Percentiles rank a stretch among this genome's conserved stretches.
Conservation (phyloP, 2,329 filamentous ascomycete genomes). For the Neonectria faginata region DNA sequence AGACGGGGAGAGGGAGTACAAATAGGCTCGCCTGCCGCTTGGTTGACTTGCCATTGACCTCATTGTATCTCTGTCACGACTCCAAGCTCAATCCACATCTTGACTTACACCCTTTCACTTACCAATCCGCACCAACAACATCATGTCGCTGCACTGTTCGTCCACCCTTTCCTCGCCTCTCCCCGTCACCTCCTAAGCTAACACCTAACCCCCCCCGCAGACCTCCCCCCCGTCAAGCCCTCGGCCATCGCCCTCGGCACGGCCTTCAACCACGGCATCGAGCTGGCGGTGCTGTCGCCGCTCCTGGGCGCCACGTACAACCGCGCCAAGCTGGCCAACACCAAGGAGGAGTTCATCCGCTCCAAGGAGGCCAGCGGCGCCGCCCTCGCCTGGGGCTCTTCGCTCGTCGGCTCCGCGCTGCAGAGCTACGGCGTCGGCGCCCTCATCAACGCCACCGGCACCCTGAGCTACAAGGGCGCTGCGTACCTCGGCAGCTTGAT, state of each 20-base stretch:
- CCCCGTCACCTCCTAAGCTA: background rate
- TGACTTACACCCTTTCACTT: conserved; percentile 13
- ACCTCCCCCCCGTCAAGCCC: conserved; percentile 86
- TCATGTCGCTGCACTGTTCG: conserved; percentile 72
- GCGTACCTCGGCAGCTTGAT: conserved; percentile 92
- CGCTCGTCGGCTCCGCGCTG: conserved; percentile 86
- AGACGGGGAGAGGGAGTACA: conserved; percentile 36
- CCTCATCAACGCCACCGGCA: conserved; percentile 93
- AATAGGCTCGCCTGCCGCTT: conserved; percentile 37
- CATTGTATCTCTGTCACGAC: conserved; percentile 24
- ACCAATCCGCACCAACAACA: conserved; percentile 39
- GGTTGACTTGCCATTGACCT: conserved; percentile 1
- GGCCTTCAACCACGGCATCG: conserved; percentile 92
- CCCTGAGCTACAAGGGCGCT: conserved; percentile 95
- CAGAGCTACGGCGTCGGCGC: conserved; percentile 92
- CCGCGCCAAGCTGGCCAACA: conserved; percentile 89
- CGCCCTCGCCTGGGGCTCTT: conserved; percentile 90
- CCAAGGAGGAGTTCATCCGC: conserved; percentile 95
- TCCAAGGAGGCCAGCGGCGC: conserved; percentile 92
- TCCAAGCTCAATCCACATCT: conserved; percentile 8
- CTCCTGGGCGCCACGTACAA: conserved; percentile 96
- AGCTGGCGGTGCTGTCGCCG: conserved; percentile 86
- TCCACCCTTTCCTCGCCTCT: conserved; percentile 32
- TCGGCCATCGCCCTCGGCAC: conserved; percentile 97
- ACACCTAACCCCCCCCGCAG: conserved; percentile 48